These are phyloP conservation scores for Chamaecrista fasciculata DNA, from an alignment of 306 rosid species.

Conservation along the genomic window DNA sequence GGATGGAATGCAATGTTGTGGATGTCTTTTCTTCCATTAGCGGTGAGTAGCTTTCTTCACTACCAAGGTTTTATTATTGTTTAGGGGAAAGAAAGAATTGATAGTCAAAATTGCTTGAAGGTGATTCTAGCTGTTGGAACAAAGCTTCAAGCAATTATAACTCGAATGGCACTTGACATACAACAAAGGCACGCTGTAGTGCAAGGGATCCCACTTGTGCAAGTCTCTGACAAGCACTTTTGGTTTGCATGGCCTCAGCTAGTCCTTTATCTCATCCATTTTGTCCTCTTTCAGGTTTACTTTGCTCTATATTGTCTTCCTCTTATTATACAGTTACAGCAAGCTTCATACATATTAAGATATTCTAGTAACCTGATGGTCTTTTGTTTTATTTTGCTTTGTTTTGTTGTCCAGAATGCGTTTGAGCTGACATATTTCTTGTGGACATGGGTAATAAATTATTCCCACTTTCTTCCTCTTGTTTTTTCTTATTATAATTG, in stretches of 20 bases:
- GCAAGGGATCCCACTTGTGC: slow-evolving; percentile 95
- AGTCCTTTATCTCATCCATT: slow-evolving; percentile 76
- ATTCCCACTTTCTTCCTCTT: neutral
- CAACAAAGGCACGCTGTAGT: slow-evolving; percentile 87
- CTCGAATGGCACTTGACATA: slow-evolving; percentile 84
- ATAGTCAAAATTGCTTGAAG: slow-evolving; percentile 41
- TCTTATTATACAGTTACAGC: neutral
- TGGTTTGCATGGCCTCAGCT: slow-evolving; percentile 85
- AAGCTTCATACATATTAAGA: neutral
- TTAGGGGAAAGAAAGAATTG: slow-evolving; percentile 6
- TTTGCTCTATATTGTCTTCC: neutral
- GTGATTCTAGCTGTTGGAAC: slow-evolving; percentile 84
- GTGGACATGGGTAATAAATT: slow-evolving; percentile 77
- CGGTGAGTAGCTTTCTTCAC: slow-evolving; percentile 41
- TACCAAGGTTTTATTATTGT: neutral
- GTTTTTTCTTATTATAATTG: slow-evolving; percentile 7
- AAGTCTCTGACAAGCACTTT: slow-evolving; percentile 82
- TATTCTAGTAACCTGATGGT: slow-evolving; percentile 25
- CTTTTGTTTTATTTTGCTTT: too few relatives aligned
- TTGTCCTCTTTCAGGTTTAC: slow-evolving; percentile 78
- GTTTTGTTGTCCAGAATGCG: slow-evolving; percentile 76
- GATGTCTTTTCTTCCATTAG: slow-evolving; percentile 71
- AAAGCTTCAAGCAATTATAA: slow-evolving; percentile 82
- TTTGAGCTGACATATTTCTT: slow-evolving; percentile 88
- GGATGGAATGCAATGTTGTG: slow-evolving; percentile 69